Evolutionary conservation across 2,329 filamentous ascomycete species (phyloP).

Genomic region (Fusarium piperis): DNA sequence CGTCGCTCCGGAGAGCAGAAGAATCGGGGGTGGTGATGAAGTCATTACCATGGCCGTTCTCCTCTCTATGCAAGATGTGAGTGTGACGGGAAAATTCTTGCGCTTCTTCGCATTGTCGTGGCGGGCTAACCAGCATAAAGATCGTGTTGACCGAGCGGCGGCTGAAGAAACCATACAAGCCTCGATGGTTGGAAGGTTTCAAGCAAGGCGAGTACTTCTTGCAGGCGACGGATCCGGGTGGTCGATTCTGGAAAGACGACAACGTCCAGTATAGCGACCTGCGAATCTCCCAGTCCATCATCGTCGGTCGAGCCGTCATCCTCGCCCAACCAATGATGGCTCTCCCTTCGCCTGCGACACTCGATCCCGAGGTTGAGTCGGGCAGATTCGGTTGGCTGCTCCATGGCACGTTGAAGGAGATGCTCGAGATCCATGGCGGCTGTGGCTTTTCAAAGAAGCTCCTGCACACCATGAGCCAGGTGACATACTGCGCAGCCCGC

Average conservation of each 20-base stretch:
- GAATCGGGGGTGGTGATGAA: slow-evolving; percentile 42
- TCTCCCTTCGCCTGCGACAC: slow-evolving; percentile 41
- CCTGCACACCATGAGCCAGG: slow-evolving; percentile 50
- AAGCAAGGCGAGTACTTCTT: slow-evolving; percentile 49
- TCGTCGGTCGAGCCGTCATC: slow-evolving; percentile 52
- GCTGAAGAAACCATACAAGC: slow-evolving; percentile 43
- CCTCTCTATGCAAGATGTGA: slow-evolving; percentile 53
- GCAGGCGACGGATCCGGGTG: slow-evolving; percentile 48
- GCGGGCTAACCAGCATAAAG: slow-evolving; percentile 28
- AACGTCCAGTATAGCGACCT: slow-evolving; percentile 49
- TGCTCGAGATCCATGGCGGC: slow-evolving; percentile 52
- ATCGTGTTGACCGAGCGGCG: slow-evolving; percentile 52
- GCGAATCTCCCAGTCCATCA: slow-evolving; percentile 51
- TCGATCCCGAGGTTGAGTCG: slow-evolving; percentile 44
- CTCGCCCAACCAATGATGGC: slow-evolving; percentile 52
- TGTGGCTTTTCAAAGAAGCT: slow-evolving; percentile 55
- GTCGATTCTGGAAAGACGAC: slow-evolving; percentile 48
- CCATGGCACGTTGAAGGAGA: slow-evolving; percentile 48
- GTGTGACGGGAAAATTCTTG: slow-evolving; percentile 17
- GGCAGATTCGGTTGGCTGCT: slow-evolving; percentile 52
- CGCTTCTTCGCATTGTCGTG: neutral
- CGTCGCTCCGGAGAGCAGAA: slow-evolving; percentile 28
- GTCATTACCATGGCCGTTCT: slow-evolving; percentile 51
- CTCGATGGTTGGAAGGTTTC: slow-evolving; percentile 53
- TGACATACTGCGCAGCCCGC: slow-evolving; percentile 50